These are phyloP conservation scores for Russula earlei DNA, from an alignment of 768 basidiomycete genomes.

Conservation along the genomic window DNA sequence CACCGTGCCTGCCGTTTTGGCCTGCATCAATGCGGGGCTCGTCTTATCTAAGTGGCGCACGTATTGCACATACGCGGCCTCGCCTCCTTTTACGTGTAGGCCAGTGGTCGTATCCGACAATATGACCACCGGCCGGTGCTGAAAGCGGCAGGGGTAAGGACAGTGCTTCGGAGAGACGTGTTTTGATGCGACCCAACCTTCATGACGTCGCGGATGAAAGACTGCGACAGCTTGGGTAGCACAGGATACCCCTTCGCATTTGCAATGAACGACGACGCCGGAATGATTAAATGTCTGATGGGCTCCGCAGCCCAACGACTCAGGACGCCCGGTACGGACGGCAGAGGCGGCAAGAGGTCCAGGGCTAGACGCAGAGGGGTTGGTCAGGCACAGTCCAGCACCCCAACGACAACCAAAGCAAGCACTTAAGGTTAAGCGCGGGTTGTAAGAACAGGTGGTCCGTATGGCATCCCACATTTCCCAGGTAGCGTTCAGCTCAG, in stretches of 20 bases:
- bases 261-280: slow-evolving; percentile 85
- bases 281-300: slow-evolving; percentile 79
- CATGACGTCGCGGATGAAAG: slow-evolving; percentile 84
- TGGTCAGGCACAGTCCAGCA: slow-evolving; percentile 8
- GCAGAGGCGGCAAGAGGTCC: slow-evolving; percentile 84
- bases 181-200: slow-evolving; percentile 41
- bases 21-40: slow-evolving; percentile 55
- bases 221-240: slow-evolving; percentile 85
- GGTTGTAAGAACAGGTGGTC: slow-evolving; percentile 78
- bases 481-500: slow-evolving; percentile 73
- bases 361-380: slow-evolving; percentile 48
- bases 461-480: slow-evolving; percentile 98
- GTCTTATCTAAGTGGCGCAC: slow-evolving; percentile 74
- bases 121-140: slow-evolving; percentile 84
- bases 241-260: slow-evolving; percentile 97
- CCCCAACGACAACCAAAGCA: slow-evolving; percentile 10
- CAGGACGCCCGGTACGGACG: slow-evolving; percentile 64
- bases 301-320: slow-evolving; percentile 91
- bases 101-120: slow-evolving; percentile 57
- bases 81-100: slow-evolving; percentile 73
- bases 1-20: slow-evolving; percentile 60
- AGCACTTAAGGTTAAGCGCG: slow-evolving; percentile 63
- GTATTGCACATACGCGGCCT: slow-evolving; percentile 85
- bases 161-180: neutral
- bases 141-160: slow-evolving; percentile 14